A percentile compares a stretch with the other conserved stretches of the same genome.
Conservation (phyloP, 1,139 yeast genomes). For the Suhomyces maxii region DNA sequence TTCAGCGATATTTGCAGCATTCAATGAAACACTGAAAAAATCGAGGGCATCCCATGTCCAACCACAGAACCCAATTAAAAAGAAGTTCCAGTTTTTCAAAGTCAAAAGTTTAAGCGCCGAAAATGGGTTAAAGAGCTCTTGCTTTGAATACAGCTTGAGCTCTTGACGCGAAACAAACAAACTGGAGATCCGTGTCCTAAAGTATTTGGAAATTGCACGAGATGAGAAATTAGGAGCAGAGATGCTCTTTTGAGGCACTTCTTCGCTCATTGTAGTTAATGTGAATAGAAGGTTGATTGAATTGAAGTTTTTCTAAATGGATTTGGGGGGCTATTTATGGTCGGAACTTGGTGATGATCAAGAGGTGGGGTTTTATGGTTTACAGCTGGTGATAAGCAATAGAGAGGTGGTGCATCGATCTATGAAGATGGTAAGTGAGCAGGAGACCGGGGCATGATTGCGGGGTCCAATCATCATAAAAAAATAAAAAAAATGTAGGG, state of each 20-base stretch:
- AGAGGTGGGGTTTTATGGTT: too few relatives aligned
- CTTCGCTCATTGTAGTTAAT: background rate
- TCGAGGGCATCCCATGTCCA: conserved; percentile 51
- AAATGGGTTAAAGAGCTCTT: conserved; percentile 38
- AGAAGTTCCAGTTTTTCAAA: conserved; percentile 38
- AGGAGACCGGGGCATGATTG: too few relatives aligned
- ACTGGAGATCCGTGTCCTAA: conserved; percentile 30
- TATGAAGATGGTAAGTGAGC: too few relatives aligned
- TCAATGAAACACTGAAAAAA: conserved; percentile 39
- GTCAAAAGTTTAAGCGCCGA: conserved; percentile 29
- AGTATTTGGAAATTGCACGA: conserved; percentile 26
- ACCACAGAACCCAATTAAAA: conserved; percentile 34
- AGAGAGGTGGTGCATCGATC: too few relatives aligned
- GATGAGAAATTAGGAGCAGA: conserved; percentile 30
- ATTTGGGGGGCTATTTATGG: too few relatives aligned
- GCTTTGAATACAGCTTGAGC: conserved; percentile 25
- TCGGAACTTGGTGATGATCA: too few relatives aligned
- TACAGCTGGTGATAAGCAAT: too few relatives aligned
- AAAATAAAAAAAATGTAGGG: too few relatives aligned
- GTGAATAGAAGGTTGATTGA: too few relatives aligned
- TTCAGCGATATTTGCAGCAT: conserved; percentile 31
- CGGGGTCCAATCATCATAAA: too few relatives aligned
- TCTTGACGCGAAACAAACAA: conserved; percentile 36
- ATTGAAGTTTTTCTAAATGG: too few relatives aligned
- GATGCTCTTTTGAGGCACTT: background rate